Evolutionary conservation across 2,329 filamentous ascomycete genomes (phyloP), one percentile per base, ranked within the genome.

Genomic region (Chrysosporium queenslandicum): DNA sequence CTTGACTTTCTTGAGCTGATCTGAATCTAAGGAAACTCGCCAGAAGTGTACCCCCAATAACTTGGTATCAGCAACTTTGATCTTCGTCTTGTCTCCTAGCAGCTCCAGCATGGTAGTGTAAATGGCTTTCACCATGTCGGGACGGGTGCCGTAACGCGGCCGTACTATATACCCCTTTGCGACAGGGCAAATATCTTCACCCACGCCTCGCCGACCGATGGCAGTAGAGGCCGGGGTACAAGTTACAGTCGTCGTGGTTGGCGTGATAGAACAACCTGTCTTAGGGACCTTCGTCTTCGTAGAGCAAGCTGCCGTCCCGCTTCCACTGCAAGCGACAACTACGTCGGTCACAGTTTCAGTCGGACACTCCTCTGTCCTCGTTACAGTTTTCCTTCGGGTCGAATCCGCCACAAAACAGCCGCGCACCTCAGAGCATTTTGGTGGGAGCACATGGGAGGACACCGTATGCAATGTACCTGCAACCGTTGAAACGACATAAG

Each of bases 261-360:
- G 27, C 11, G 39, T 54, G 2, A 54, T 21, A 12, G 52, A 54
- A 41, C 52, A 54, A 25, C 52, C 52, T 16, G 46, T 54, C 34
- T 41, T 50, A n/a, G 52, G 46, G 23, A 46, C 46, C 20, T 23
- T 23, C 12, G 46, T 50, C 25, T 41, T 50, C 16, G 52, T 54
- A 30, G 47, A 16, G 32, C 52, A 54, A 21, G 46, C 46, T 50
- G 46, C 25, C 23, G 47, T 45, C 32, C 30, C 52, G 25, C n/a
- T 50, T 49, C 46, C 52, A 34, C 40, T 54, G 41, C 52, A 54
- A 29, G 52, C 50, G 32, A 54, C 20, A 41, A 50, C 32, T 39
- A 46, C 40, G 20, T 54, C 46, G 20, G 40, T 46, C 27, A 40
- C 52, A 27, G 52, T 54, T 20, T 29, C 20, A 46, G 46, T 54